Conservation (phyloP, 805 yeast genomes). For the Maudiozyma turicensis region DNA sequence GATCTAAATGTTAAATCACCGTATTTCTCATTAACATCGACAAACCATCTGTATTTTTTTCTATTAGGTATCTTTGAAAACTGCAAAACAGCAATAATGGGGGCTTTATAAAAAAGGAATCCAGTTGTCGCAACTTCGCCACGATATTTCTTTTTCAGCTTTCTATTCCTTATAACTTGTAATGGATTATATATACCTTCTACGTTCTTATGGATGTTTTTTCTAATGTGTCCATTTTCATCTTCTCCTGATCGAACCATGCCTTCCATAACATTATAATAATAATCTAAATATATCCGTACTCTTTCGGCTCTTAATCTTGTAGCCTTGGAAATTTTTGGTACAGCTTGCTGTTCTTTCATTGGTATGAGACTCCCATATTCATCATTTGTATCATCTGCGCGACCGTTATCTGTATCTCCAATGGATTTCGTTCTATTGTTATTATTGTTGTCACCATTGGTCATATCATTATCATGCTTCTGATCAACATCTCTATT, state of each 20-base stretch:
- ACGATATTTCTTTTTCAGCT: constrained; percentile 41
- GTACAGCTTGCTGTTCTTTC: not conserved
- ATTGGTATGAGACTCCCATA: not conserved
- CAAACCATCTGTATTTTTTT: constrained; percentile 48
- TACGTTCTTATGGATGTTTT: constrained; percentile 36
- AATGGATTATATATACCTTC: constrained; percentile 74
- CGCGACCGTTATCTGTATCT: not conserved
- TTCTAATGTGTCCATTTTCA: not conserved
- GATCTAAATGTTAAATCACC: constrained; percentile 48
- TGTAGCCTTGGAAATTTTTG: constrained; percentile 12
- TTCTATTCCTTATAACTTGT: constrained; percentile 69
- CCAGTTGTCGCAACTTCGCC: constrained; percentile 32
- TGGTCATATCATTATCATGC: not conserved
- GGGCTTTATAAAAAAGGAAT: constrained; percentile 38
- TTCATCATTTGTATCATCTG: not conserved
- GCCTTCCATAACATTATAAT: constrained; percentile 40
- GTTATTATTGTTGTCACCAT: not conserved
- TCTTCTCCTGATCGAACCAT: constrained; percentile 23
- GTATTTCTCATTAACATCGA: constrained; percentile 48
- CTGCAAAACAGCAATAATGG: constrained; percentile 46
- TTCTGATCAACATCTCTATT: constrained; percentile 4
- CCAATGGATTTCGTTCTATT: not conserved
- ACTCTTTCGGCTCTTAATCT: constrained; percentile 25
- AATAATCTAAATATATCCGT: constrained; percentile 34
- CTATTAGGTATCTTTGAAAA: constrained; percentile 41